phyloP scores from a whole-genome alignment of 2,329 filamentous ascomycete genomes.

The Beauveria bassiana region DNA sequence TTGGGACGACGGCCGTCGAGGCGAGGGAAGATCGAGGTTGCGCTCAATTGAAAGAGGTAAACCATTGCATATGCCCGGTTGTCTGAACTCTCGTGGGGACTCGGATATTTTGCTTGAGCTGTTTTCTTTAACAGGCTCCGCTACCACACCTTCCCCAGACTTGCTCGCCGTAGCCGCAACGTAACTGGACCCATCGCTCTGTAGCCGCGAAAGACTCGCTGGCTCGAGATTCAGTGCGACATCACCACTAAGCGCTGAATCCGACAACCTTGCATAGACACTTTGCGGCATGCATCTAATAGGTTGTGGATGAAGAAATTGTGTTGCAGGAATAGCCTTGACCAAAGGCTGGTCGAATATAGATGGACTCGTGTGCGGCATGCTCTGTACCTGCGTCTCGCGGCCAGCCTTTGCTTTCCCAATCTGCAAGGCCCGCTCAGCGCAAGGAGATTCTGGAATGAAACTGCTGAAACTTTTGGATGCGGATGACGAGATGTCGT shows the following conservation, averaged over 20 bases:
- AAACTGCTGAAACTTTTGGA: slow-evolving; percentile 2
- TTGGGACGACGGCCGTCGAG: neutral
- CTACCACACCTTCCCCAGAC: neutral
- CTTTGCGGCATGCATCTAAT: neutral
- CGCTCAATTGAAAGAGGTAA: neutral
- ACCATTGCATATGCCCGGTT: neutral
- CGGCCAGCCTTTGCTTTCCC: neutral
- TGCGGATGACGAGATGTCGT: slow-evolving; percentile 3
- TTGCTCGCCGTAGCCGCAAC: neutral
- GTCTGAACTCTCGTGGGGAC: neutral
- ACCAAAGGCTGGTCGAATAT: neutral
- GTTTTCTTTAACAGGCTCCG: neutral
- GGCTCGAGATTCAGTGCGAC: neutral
- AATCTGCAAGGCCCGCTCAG: neutral
- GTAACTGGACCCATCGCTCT: neutral
- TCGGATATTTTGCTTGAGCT: neutral
- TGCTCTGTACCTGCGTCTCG: neutral
- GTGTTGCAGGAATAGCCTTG: neutral
- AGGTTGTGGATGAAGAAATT: slow-evolving; percentile 7
- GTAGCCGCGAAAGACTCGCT: neutral
- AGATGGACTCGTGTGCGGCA: slow-evolving; percentile 1
- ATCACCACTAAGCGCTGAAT: neutral
- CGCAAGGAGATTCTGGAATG: slow-evolving; percentile 6
- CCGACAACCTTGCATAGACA: neutral
- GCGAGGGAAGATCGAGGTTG: neutral